Evolutionary conservation across 2,329 filamentous ascomycete genomes (phyloP), one percentile per base, ranked within the genome.

Genomic region (Ceratocystis smalleyi): DNA sequence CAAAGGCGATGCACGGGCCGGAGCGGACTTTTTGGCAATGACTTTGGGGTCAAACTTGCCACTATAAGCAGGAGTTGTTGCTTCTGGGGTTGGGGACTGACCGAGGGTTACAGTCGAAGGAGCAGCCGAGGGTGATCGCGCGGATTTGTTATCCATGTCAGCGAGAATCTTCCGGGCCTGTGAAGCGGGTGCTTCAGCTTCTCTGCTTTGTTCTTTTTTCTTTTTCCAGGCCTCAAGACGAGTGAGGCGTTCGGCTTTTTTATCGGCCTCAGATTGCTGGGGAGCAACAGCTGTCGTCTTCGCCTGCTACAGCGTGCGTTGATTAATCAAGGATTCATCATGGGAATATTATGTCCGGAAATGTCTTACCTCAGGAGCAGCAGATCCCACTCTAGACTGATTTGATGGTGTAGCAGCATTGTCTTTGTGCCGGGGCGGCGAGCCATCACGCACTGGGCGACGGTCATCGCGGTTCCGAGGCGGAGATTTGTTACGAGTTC

Each of bases 181-280:
- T 55, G 85, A 80, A 70, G 87, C 83, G 70, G 83, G 85, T 71
- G 88, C 83, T 72, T 89, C 89, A 68, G 81, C 82, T 8, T 64
- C 61, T 55, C 63, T 66, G 69, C 86, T 86, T 71, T 85, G 84
- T 68, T 89, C 88, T 72, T 90, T 86, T 75, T 91, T 92, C 74
- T 90, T 88, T 76, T 96, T 96, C 91, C 91, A 96, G 65, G 89
- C 88, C 73, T 92, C 89, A 32, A 95, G 76, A 72, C 89, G 91
- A 32, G 89, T 89, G 54, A 91, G 79, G 68, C 88, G 80, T 73
- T 92, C 88, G 61, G 86, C 87, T 73, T 91, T 89, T 71, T 88
- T 90, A 61, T 90, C 85, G 67, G 83, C 82, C 70, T 90, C 88
- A 35, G 82, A 79, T 70, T 84, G 84, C 19, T 75, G 74, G 55